phyloP scores from a whole-genome alignment of 129 eudicot genomes.

The Scalesia atractyloides region DNA sequence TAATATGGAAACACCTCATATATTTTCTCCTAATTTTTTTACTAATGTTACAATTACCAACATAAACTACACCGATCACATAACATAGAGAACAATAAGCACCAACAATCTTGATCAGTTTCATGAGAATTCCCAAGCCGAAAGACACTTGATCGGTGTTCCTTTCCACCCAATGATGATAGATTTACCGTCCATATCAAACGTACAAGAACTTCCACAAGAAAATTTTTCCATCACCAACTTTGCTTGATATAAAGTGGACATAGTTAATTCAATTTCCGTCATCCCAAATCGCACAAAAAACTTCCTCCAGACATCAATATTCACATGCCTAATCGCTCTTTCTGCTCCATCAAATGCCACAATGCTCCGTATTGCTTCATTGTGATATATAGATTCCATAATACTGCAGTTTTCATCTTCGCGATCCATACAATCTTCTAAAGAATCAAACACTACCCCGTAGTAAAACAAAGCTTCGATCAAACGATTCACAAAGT shows the following conservation, averaged over 20 bases:
- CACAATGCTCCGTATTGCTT: conserved; percentile 38
- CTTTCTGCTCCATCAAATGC: conserved; percentile 53
- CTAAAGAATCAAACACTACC: conserved; percentile 47
- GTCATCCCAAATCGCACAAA: conserved; percentile 45
- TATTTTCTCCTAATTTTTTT: too few relatives aligned
- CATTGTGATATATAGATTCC: conserved; percentile 28
- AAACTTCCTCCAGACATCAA: conserved; percentile 56
- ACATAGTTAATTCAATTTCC: conserved; percentile 40
- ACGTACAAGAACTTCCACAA: conserved; percentile 57
- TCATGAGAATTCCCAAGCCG: conserved; percentile 52
- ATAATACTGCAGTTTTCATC: conserved; percentile 25
- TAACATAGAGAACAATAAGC: too few relatives aligned
- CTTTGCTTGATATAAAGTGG: conserved; percentile 44
- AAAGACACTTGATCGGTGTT: conserved; percentile 45
- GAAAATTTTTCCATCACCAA: conserved; percentile 36
- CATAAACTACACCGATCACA: too few relatives aligned
- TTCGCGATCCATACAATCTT: conserved; percentile 41
- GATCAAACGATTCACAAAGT: conserved; percentile 55
- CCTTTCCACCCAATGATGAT: conserved; percentile 69
- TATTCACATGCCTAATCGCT: conserved; percentile 41
- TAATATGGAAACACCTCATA: too few relatives aligned
- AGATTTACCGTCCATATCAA: conserved; percentile 40
- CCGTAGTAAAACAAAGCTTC: conserved; percentile 55
- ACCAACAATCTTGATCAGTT: not conserved
- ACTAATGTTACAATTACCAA: too few relatives aligned